Conservation (phyloP, 2,329 filamentous ascomycete genomes). For the Aspergillus costaricaensis region DNA sequence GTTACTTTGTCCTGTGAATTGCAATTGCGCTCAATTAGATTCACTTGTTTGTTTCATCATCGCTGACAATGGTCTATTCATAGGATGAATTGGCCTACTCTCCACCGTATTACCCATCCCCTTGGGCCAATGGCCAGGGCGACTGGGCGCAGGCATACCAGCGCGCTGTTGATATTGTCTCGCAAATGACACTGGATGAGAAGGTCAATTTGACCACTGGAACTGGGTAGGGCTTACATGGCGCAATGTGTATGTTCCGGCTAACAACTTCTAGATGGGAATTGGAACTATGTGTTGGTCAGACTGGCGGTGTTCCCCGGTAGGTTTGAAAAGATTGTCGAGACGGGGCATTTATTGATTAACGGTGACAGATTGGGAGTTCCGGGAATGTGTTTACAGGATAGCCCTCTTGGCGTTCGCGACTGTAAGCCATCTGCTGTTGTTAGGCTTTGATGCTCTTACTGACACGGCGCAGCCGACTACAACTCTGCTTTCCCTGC, state of each 20-base stretch:
- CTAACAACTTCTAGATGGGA: constrained; percentile 55
- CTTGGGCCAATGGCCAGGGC: constrained; percentile 77
- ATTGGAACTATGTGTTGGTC: constrained; percentile 74
- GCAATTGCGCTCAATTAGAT: not conserved
- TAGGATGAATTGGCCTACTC: constrained; percentile 45
- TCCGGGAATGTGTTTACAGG: constrained; percentile 78
- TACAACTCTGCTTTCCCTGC: constrained; percentile 80
- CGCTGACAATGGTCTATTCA: constrained; percentile 7
- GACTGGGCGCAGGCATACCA: constrained; percentile 75
- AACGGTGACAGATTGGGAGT: constrained; percentile 52
- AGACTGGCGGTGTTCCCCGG: constrained; percentile 55
- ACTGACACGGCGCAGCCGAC: constrained; percentile 54
- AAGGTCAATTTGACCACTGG: constrained; percentile 96
- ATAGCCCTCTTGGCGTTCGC: constrained; percentile 79
- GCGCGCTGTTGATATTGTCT: constrained; percentile 77
- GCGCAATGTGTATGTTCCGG: not conserved
- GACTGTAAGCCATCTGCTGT: constrained; percentile 49
- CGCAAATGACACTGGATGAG: constrained; percentile 77
- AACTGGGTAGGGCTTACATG: constrained; percentile 64
- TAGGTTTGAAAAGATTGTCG: constrained; percentile 1
- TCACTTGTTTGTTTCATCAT: not conserved
- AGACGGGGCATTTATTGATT: not conserved
- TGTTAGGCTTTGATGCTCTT: not conserved
- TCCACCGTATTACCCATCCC: constrained; percentile 77
- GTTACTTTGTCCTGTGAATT: not conserved